Conservation (phyloP, 1,284 basidiomycete genomes). For the Heterobasidion irregulare region DNA sequence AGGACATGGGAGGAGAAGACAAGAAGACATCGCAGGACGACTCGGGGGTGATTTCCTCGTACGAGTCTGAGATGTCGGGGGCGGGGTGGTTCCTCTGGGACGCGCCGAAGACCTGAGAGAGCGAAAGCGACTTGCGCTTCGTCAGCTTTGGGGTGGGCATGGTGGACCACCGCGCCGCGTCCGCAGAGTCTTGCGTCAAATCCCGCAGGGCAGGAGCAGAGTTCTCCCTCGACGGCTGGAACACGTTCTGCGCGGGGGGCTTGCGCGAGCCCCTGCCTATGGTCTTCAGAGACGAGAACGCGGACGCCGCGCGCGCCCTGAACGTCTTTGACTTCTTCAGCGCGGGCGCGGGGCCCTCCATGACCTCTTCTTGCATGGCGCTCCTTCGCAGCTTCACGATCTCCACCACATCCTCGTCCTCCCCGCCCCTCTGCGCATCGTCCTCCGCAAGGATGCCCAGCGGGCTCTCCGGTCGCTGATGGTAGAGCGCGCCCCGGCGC, state of each 20-base stretch:
- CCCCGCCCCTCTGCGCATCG: slow-evolving; percentile 20
- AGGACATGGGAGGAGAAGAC: neutral
- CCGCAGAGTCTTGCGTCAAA: neutral
- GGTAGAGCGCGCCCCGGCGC: slow-evolving; percentile 9
- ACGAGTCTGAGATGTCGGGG: neutral
- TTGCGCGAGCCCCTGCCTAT: slow-evolving; percentile 29
- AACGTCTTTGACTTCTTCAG: slow-evolving; percentile 40
- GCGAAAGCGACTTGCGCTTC: neutral
- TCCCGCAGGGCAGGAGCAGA: neutral
- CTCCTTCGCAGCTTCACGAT: slow-evolving; percentile 54
- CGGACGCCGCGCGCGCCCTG: slow-evolving; percentile 49
- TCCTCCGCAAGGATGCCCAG: slow-evolving; percentile 4
- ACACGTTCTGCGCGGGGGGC: slow-evolving; percentile 3
- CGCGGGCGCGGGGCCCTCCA: slow-evolving; percentile 9
- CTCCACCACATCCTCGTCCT: slow-evolving; percentile 50
- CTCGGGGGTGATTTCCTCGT: neutral
- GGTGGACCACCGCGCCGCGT: neutral
- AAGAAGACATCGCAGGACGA: neutral
- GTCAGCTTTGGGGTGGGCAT: slow-evolving; percentile 1
- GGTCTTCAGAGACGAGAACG: slow-evolving; percentile 53
- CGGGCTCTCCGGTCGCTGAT: neutral
- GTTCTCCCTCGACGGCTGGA: slow-evolving; percentile 2
- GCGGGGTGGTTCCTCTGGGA: neutral
- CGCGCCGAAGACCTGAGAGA: slow-evolving; percentile 8
- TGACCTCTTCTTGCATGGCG: slow-evolving; percentile 21